Conservation (phyloP, 371 early-diverging fungal species). For the Mortierella sp. region DNA sequence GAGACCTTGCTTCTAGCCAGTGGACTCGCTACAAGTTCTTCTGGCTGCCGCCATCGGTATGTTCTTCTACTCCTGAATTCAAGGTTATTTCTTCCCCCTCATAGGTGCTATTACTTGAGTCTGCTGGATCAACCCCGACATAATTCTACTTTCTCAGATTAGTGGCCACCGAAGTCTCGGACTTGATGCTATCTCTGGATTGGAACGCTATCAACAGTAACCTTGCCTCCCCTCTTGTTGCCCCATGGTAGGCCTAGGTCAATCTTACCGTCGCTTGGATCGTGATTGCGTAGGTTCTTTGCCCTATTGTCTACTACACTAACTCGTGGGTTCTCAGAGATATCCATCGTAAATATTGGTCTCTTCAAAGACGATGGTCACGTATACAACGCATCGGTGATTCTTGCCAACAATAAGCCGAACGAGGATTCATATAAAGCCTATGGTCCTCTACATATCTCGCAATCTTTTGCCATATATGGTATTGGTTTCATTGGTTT, state of each 20-base stretch:
- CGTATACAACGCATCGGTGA: constrained; percentile 61
- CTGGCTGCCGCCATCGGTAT: constrained; percentile 63
- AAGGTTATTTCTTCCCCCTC: constrained; percentile 67
- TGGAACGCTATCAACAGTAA: constrained; percentile 76
- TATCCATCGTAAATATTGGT: constrained; percentile 69
- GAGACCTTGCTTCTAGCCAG: constrained; percentile 23
- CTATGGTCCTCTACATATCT: constrained; percentile 79
- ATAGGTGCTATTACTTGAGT: constrained; percentile 66
- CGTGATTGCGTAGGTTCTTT: constrained; percentile 74
- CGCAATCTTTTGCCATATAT: constrained; percentile 79
- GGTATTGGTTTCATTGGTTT: constrained; percentile 73
- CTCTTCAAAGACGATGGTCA: constrained; percentile 65
- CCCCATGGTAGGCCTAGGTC: constrained; percentile 72
- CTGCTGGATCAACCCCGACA: constrained; percentile 66
- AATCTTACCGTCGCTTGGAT: constrained; percentile 73
- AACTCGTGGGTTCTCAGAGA: constrained; percentile 70
- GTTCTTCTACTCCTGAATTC: constrained; percentile 59
- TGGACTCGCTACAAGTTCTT: constrained; percentile 72
- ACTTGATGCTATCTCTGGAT: constrained; percentile 75
- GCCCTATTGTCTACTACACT: constrained; percentile 73
- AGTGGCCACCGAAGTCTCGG: constrained; percentile 70
- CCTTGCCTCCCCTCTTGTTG: constrained; percentile 70
- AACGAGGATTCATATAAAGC: constrained; percentile 65
- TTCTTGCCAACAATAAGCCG: constrained; percentile 64
- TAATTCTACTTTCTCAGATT: constrained; percentile 27